Evolutionary conservation across 371 early-diverging fungal species (phyloP), one percentile per base, ranked within the genome.

Genomic region (Agmasoma carcini): DNA sequence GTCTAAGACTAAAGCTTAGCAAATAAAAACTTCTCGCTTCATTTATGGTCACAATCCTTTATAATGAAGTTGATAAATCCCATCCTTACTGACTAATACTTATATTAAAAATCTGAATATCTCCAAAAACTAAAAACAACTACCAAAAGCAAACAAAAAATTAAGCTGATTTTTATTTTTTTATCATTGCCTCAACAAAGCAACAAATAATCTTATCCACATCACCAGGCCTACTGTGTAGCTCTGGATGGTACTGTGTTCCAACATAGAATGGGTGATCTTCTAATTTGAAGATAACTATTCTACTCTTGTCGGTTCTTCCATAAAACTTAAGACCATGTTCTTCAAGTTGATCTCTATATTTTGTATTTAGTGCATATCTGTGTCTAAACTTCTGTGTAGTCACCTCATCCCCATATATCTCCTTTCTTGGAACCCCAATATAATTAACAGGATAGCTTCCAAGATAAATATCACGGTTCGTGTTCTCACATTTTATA

Each of bases 231-330:
- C 89, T 83, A 38, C 90, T 90, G 50, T 85, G 78, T 77, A 91
- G 90, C 77, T 98, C 99, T 26, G 99, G 99, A 64, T 98, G 99
- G 75, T 83, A 96, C 79, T 98, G 99, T 36, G 83, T 84, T 40
- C 84, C 97, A 44, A 95, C 83, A 76, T 83, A 93, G 79, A 82
- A 98, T 5, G 89, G 88, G 74, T 96, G 94, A 12, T 69, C 61
- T 31, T 70, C 44, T 38, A 88, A 67, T 79, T 93, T 93, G 29
- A 93, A 74, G 55, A 91, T 86, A 86, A 94, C 92, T 56, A 92
- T 85, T 68, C 87, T 80, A 22, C 86, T 88, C 38, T 82, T 82
- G 59, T 87, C 87, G 53, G 90, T 89, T 54, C 82, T 80, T 61
- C 90, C 97, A 41, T 93, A 81, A 76, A 93, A 91, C 29, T 74